Evolutionary conservation across 257 asterid genomes (phyloP), one percentile per base, ranked within the genome.

Genomic region (Osmanthus fragrans): DNA sequence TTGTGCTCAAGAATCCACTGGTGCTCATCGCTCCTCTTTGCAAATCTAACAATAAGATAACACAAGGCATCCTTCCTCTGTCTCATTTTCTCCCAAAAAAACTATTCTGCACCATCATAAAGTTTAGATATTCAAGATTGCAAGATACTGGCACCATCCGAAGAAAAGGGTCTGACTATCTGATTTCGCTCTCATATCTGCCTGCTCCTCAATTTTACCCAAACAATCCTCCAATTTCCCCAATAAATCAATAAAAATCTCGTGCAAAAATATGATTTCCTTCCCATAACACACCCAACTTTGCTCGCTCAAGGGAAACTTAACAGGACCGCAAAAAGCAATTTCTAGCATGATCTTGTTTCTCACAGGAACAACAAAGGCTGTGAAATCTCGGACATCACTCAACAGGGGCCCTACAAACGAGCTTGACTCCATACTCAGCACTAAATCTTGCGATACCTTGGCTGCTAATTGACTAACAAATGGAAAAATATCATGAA

Each of bases 1-100:
- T 89, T 93, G 78, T 84, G 88, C 80, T 89, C 92, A 37, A 86
- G 85, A 80, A 96, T 87, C 99, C 99, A 96, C 64, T 56, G 72
- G 78, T 93, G 89, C 78, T 96, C 97, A 10, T 92, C 97, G 27
- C 79, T 79, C 87, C 92, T 88, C 86, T 89, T 88, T 0, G 95
- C 94, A 90, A 80, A 88, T 86, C 25, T 89, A 73, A 92, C 86
- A 84, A 93, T 82, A 60, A 96, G 96, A 82, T 85, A 78, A 73
- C 93, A 82, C 29, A 93, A 49, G 16, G 92, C 93, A 75, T 45
- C 84, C 82, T 86, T 94, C 78, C 94, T 88, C 70, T 76, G 78
- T 76, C 77, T 87, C 92, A 90, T 84, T 73, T 67, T 74, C 60
- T 76, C 84, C 97, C 97, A 89, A 89, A 93, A 96, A 54, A 77